Percentiles rank a stretch among this genome's conserved stretches.
Conservation (phyloP, 2,329 filamentous ascomycete species). For the Alternaria brassicae region DNA sequence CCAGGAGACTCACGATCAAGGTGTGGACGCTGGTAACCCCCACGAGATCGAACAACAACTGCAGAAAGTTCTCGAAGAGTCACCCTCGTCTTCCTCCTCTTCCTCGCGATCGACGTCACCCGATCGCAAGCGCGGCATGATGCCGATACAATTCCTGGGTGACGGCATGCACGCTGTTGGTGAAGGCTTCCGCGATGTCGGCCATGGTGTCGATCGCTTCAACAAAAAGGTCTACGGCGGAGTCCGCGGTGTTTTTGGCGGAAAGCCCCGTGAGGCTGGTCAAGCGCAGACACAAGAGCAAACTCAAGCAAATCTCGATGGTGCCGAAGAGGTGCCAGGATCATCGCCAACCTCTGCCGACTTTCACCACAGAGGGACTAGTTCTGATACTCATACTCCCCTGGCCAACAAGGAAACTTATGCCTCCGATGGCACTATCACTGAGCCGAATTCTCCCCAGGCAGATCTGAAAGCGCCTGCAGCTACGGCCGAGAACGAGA, state of each 20-base stretch:
- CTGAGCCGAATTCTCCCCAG: slow-evolving; percentile 35
- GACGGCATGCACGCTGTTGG: slow-evolving; percentile 52
- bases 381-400: slow-evolving; percentile 44
- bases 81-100: slow-evolving; percentile 40
- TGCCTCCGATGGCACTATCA: slow-evolving; percentile 27
- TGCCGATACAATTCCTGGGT: slow-evolving; percentile 58
- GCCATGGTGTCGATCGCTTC: slow-evolving; percentile 52
- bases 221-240: slow-evolving; percentile 51
- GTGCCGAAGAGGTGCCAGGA: slow-evolving; percentile 25
- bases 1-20: slow-evolving; percentile 60
- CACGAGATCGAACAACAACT: slow-evolving; percentile 62
- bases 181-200: slow-evolving; percentile 60
- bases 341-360: slow-evolving; percentile 41
- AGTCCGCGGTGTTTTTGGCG: slow-evolving; percentile 44
- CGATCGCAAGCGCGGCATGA: slow-evolving; percentile 34
- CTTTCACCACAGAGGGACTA: slow-evolving; percentile 35
- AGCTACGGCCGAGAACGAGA: slow-evolving; percentile 22
- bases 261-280: slow-evolving; percentile 15
- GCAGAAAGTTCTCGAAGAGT: slow-evolving; percentile 53
- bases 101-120: slow-evolving; percentile 47
- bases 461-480: slow-evolving; percentile 26
- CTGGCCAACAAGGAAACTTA: slow-evolving; percentile 38
- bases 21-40: slow-evolving; percentile 64
- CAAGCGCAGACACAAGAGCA: slow-evolving; percentile 20
- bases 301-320: slow-evolving; percentile 28